Percentiles rank a stretch among this genome's conserved stretches.
These are phyloP conservation scores for Fonsecaea monophora DNA, from an alignment of 2,329 filamentous ascomycete species.

Conservation along the genomic window DNA sequence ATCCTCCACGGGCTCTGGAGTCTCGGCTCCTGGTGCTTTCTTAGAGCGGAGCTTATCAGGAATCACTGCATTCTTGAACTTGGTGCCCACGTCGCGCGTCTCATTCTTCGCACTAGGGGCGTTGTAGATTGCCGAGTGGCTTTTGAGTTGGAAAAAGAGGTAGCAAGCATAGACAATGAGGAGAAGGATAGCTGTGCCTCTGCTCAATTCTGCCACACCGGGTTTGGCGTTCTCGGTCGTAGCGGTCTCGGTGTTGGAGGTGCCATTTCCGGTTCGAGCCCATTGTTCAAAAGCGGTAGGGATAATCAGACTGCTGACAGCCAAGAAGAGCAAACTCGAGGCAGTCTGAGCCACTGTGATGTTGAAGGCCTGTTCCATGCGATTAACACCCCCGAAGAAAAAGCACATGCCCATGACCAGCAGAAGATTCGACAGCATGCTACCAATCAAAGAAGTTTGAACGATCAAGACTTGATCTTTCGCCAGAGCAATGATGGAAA, in stretches of 20 bases:
- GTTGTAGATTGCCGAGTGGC: slow-evolving; percentile 81
- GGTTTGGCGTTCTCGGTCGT: slow-evolving; percentile 35
- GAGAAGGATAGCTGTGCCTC: slow-evolving; percentile 72
- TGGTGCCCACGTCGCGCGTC: slow-evolving; percentile 51
- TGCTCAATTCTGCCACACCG: slow-evolving; percentile 35
- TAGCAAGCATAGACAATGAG: slow-evolving; percentile 83
- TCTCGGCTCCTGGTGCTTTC: slow-evolving; percentile 10
- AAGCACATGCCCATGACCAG: slow-evolving; percentile 92
- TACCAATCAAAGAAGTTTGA: slow-evolving; percentile 89
- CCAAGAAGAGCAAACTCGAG: slow-evolving; percentile 77
- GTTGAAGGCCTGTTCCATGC: slow-evolving; percentile 87
- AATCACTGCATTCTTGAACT: slow-evolving; percentile 36
- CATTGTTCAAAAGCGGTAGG: slow-evolving; percentile 81
- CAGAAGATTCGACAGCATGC: slow-evolving; percentile 87
- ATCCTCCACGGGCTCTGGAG: slow-evolving; percentile 58
- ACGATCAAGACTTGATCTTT: slow-evolving; percentile 81
- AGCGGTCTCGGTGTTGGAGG: slow-evolving; percentile 16
- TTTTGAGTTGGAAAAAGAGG: slow-evolving; percentile 89
- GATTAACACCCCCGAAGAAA: slow-evolving; percentile 81
- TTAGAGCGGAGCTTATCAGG: slow-evolving; percentile 40
- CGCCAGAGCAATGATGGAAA: slow-evolving; percentile 80
- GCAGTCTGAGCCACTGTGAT: slow-evolving; percentile 89
- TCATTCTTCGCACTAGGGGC: slow-evolving; percentile 78
- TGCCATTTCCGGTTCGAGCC: slow-evolving; percentile 47
- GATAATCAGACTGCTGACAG: slow-evolving; percentile 82